These are phyloP conservation scores for Mucor ambiguus DNA, from an alignment of 371 early-diverging fungal species.

Conservation along the genomic window DNA sequence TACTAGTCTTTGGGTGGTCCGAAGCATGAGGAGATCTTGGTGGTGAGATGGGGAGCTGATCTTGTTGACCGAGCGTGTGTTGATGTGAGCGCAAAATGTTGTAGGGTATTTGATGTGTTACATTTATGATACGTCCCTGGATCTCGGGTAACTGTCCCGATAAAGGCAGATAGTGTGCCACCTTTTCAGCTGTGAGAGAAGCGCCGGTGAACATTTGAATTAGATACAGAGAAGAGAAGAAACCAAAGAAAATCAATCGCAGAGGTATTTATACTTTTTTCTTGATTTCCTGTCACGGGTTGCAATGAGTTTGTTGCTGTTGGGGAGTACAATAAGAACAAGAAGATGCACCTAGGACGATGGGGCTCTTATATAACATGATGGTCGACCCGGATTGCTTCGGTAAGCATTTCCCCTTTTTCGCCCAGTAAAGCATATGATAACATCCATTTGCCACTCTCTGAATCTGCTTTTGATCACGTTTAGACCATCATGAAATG, in stretches of 20 bases:
- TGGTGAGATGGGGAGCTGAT: not conserved
- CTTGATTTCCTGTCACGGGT: not conserved
- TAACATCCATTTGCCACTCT: not conserved
- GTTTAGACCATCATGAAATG: not conserved
- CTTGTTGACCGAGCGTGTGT: not conserved
- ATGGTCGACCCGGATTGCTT: not conserved
- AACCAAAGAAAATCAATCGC: not conserved
- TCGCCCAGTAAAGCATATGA: not conserved
- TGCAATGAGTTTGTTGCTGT: not conserved
- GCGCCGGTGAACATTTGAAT: not conserved
- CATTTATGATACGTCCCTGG: conserved; percentile 59
- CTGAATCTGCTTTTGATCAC: not conserved
- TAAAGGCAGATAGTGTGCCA: conserved; percentile 45
- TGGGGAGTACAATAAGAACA: conserved; percentile 4
- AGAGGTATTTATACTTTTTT: conserved; percentile 1
- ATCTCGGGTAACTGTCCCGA: conserved; percentile 41
- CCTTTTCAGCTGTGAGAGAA: conserved; percentile 44
- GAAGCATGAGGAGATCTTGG: not conserved
- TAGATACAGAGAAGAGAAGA: not conserved
- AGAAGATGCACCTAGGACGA: not conserved
- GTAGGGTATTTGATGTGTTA: conserved; percentile 67
- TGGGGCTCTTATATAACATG: not conserved
- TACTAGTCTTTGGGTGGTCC: not conserved
- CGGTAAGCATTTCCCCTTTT: not conserved
- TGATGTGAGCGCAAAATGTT: conserved; percentile 40